Base-by-base conservation (phyloP, 2,329 filamentous ascomycete species). In the Zarea fungicola region DNA sequence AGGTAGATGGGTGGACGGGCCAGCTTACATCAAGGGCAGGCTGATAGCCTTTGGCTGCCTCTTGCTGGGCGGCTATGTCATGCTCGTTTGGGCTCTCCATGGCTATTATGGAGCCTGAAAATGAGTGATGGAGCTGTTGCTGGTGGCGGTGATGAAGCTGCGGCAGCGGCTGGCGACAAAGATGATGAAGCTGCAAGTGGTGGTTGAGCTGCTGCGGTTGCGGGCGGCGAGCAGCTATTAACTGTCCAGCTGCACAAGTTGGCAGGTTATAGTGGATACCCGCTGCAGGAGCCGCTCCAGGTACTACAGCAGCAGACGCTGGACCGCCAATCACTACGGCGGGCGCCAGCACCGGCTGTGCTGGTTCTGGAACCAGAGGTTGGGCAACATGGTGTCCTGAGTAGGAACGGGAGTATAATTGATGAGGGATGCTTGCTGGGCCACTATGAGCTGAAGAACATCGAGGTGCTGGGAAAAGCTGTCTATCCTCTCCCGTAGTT, bases 51-150 rank as follows among this genome's bases (percentile, higher is more conserved):
- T 75, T 68, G 9, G 81, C 81, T 25, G 81, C 74, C 40, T 76
- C 77, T 62, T 84, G 78, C 63, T 84, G 80, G 45, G 78, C 79
- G 34, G 70, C 73, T 46, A 81, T 65, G 53, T 76, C 76, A 55
- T 72, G 66, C 45, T 61, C 56, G 19, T 57, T 55, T 43, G 62
- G 59, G 14, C 62, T 63, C 31, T 67, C 64, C 66, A 69, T 69
- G 51, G 55, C 62, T 45, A 57, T 22, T 19, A 29, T 9, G 41
- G 39, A 40, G 26, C 34, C 26, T 6, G 31, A 19, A 36, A 39
- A 39, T 10, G 35, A 23, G 19, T 32, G 13, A 8, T 13, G 16
- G 22, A 23, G 28, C 19, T 50, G 35, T 11, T 28, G 28, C 29
- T 35, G 37, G 54, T 45, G 39, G n/a, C 22, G 31, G 4, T 31